Conservation (phyloP, 2,329 filamentous ascomycete species). For the Fusarium temperatum region DNA sequence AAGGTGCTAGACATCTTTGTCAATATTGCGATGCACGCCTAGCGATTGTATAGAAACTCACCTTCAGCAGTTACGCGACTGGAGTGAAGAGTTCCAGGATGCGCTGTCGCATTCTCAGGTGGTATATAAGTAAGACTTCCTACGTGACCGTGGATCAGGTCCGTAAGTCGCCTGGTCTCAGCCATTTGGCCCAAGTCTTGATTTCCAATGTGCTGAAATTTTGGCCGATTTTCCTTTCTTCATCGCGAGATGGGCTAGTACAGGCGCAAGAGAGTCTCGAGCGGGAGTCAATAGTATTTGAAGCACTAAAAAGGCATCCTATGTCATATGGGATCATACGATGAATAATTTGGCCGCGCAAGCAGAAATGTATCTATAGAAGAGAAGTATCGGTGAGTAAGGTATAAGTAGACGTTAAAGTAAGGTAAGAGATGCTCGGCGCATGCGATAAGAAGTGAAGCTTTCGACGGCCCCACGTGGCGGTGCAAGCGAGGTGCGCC, state of each 20-base stretch:
- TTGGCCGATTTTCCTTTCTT: conserved; percentile 43
- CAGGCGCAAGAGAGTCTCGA: conserved; percentile 35
- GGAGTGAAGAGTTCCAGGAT: conserved; percentile 45
- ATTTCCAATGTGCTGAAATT: conserved; percentile 43
- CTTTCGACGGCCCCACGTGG: conserved; percentile 41
- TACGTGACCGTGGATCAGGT: conserved; percentile 47
- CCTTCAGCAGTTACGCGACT: conserved; percentile 42
- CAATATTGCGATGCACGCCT: conserved; percentile 1
- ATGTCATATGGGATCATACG: background rate
- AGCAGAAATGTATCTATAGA: conserved; percentile 2
- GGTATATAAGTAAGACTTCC: conserved; percentile 47
- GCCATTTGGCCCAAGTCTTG: conserved; percentile 49
- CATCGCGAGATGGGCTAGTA: conserved; percentile 45
- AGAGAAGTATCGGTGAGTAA: conserved; percentile 5
- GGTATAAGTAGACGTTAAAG: background rate
- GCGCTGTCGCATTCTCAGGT: conserved; percentile 29
- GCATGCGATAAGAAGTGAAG: conserved; percentile 33
- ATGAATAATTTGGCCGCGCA: background rate
- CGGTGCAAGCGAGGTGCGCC: conserved; percentile 39
- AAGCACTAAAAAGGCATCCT: conserved; percentile 31
- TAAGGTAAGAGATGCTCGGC: background rate
- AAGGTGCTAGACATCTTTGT: conserved; percentile 39
- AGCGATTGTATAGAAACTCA: conserved; percentile 30
- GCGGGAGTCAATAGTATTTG: conserved; percentile 15
- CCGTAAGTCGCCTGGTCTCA: conserved; percentile 46